Conservation (phyloP, 2,329 filamentous ascomycete species). For the Fusarium sterilihyphosum region DNA sequence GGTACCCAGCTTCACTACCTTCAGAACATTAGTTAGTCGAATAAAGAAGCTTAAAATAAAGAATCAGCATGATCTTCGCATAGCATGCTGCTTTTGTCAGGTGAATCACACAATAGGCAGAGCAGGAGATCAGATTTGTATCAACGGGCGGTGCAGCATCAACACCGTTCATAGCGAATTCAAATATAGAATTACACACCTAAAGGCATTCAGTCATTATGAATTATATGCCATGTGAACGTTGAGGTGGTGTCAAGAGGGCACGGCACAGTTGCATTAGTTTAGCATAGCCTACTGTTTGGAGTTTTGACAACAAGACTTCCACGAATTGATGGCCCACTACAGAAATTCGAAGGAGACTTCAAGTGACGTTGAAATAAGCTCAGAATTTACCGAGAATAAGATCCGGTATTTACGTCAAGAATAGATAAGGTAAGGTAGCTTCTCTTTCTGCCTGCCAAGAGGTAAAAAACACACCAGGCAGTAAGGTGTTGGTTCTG, state of each 20-base stretch:
- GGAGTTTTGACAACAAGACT: neutral
- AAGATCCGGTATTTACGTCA: neutral
- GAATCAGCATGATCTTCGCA: slow-evolving; percentile 10
- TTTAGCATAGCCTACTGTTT: neutral
- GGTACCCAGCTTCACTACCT: neutral
- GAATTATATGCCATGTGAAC: slow-evolving; percentile 9
- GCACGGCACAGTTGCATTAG: neutral
- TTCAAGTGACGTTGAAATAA: slow-evolving; percentile 36
- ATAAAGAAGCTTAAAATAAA: neutral
- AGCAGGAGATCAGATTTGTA: neutral
- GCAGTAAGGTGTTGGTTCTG: neutral
- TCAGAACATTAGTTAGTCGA: neutral
- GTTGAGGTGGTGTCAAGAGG: neutral
- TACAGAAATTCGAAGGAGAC: neutral
- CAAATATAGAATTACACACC: neutral
- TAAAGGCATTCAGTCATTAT: neutral
- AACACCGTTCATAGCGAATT: neutral
- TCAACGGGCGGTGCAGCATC: neutral
- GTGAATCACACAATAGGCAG: neutral
- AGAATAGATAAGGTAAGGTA: neutral
- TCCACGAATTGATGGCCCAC: neutral
- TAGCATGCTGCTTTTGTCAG: slow-evolving; percentile 31
- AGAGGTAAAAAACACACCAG: neutral
- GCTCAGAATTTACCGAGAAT: slow-evolving; percentile 8
- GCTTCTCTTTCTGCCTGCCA: slow-evolving; percentile 1